A percentile compares a stretch with the other conserved stretches of the same genome.
Evolutionary conservation across 2,329 filamentous ascomycete species (phyloP).

Genomic region (Gnomoniopsis smithogilvyi): DNA sequence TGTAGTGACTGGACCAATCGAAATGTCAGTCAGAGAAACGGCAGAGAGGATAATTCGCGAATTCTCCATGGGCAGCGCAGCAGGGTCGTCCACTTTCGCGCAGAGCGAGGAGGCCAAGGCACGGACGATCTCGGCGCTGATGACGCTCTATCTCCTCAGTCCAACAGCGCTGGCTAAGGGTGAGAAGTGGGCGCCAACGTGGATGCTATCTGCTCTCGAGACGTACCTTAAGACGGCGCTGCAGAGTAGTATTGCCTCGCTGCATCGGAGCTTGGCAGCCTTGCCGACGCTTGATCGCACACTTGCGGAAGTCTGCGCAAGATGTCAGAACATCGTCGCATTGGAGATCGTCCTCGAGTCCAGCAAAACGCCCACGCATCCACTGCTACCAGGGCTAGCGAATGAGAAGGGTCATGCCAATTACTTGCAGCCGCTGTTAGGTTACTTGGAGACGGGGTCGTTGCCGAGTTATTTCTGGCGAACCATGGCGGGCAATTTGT

Average conservation of each 20-base stretch:
- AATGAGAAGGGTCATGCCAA: conserved; percentile 36
- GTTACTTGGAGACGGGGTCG: conserved; percentile 80
- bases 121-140: conserved; percentile 69
- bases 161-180: conserved; percentile 53
- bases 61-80: conserved; percentile 64
- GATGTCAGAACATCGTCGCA: conserved; percentile 89
- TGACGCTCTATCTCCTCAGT: conserved; percentile 78
- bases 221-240: conserved; percentile 78
- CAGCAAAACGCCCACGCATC: conserved; percentile 66
- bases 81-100: conserved; percentile 45
- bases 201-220: conserved; percentile 75
- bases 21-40: conserved; percentile 68
- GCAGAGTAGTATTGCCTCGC: conserved; percentile 71
- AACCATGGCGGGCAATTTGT: conserved; percentile 74
- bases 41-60: conserved; percentile 79
- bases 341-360: conserved; percentile 73
- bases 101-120: conserved; percentile 73
- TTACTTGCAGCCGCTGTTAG: conserved; percentile 70
- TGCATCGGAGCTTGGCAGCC: conserved; percentile 74
- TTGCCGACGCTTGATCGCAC: conserved; percentile 80
- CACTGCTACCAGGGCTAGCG: conserved; percentile 47
- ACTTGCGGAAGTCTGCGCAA: conserved; percentile 73
- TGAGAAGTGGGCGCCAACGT: conserved; percentile 60
- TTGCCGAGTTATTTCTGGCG: conserved; percentile 93
- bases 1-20: conserved; percentile 66